Percentiles rank a stretch among this genome's conserved stretches.
phyloP scores from a whole-genome alignment of 106 monocot species.

The Allium fistulosum region DNA sequence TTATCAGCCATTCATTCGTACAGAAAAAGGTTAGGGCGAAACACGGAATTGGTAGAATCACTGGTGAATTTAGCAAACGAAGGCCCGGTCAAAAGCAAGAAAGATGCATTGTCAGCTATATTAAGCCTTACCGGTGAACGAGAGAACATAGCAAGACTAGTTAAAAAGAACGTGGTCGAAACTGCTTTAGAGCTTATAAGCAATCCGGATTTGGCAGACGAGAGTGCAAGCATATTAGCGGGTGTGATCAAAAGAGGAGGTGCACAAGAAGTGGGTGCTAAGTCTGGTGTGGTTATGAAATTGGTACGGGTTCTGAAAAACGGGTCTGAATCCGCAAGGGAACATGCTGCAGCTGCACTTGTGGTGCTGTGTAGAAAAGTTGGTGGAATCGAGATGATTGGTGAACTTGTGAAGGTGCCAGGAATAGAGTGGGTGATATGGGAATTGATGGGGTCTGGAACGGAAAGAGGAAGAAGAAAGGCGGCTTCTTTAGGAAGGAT shows the following conservation, averaged over 20 bases:
- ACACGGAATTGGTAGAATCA: constrained; percentile 23
- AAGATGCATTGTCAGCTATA: constrained; percentile 56
- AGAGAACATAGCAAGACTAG: constrained; percentile 45
- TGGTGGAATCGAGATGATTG: constrained; percentile 14
- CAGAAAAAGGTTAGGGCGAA: constrained; percentile 39
- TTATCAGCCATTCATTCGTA: constrained; percentile 49
- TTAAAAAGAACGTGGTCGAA: constrained; percentile 34
- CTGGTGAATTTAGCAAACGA: constrained; percentile 30
- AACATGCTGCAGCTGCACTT: constrained; percentile 52
- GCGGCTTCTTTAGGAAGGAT: constrained; percentile 68
- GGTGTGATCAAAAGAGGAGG: constrained; percentile 64
- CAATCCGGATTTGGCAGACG: constrained; percentile 32
- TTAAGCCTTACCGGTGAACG: constrained; percentile 56
- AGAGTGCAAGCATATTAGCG: constrained; percentile 49
- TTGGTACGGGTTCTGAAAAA: constrained; percentile 40
- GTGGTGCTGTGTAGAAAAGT: constrained; percentile 35
- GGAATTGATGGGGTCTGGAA: constrained; percentile 71
- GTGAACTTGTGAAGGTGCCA: constrained; percentile 25
- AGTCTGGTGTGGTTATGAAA: constrained; percentile 21
- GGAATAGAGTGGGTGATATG: constrained; percentile 85
- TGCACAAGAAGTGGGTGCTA: constrained; percentile 32
- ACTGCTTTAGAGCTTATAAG: constrained; percentile 31
- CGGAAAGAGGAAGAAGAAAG: constrained; percentile 58
- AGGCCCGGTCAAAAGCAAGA: constrained; percentile 46
- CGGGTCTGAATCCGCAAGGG: constrained; percentile 58